Percentiles rank a stretch among this genome's conserved stretches.
Conservation (phyloP, 2,329 filamentous ascomycete species). For the Talaromyces sp. region DNA sequence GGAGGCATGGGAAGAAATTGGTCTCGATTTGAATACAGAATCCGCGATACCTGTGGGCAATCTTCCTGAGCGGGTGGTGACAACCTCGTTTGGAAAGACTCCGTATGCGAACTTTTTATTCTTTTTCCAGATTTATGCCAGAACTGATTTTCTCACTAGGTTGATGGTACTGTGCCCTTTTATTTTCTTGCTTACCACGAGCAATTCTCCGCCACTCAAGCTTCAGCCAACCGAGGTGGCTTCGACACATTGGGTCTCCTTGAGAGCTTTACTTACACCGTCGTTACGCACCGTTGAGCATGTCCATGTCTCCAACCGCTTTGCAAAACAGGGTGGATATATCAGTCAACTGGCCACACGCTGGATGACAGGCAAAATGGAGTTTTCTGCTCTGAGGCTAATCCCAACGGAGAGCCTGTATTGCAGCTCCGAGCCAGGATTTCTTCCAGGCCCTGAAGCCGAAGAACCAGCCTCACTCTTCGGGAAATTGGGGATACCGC, state of each 20-base stretch:
- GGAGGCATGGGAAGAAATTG: constrained; percentile 63
- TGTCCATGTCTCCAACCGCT: constrained; percentile 59
- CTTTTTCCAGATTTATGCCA: neutral
- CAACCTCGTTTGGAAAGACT: constrained; percentile 60
- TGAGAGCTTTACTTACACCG: constrained; percentile 57
- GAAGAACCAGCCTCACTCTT: constrained; percentile 15
- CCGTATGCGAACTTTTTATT: constrained; percentile 44
- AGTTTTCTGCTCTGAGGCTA: constrained; percentile 60
- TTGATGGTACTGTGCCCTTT: constrained; percentile 67
- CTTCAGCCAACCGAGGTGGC: constrained; percentile 66
- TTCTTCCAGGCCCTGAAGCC: constrained; percentile 32
- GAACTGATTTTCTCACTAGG: constrained; percentile 26
- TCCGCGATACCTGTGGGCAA: constrained; percentile 52
- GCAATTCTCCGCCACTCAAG: constrained; percentile 51
- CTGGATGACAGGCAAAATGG: constrained; percentile 59
- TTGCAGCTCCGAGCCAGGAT: constrained; percentile 49
- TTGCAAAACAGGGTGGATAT: constrained; percentile 52
- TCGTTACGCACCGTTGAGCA: constrained; percentile 56
- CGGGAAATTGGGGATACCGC: constrained; percentile 23
- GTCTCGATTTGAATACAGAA: constrained; percentile 51
- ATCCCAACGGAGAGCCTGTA: constrained; percentile 57
- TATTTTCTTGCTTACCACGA: constrained; percentile 58
- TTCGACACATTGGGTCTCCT: constrained; percentile 63
- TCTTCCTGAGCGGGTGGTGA: constrained; percentile 60
- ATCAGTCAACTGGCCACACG: constrained; percentile 51